These are phyloP conservation scores for Fagopyrum esculentum DNA, from an alignment of 148 eudicot species.

Conservation along the genomic window DNA sequence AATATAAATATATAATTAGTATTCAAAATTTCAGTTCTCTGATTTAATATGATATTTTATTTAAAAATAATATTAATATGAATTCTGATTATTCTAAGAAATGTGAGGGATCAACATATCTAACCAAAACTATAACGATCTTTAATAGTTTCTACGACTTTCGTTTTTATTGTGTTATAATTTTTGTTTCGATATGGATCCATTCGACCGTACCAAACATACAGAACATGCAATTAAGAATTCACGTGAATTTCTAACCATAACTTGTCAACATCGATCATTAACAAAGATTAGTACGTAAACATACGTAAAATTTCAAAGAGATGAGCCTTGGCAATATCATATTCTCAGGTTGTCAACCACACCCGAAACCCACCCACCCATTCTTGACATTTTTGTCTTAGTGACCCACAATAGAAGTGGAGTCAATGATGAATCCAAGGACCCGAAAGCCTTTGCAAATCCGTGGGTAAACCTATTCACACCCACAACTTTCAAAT, in stretches of 20 bases:
- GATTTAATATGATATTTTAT: too few species aligned
- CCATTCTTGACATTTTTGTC: neutral
- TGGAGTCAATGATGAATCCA: slow-evolving; percentile 1
- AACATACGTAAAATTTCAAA: neutral
- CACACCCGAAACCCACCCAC: neutral
- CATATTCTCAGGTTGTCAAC: neutral
- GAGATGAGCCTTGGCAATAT: neutral
- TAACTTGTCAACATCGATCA: neutral
- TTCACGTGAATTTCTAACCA: neutral
- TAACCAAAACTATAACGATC: too few species aligned
- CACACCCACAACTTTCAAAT: neutral
- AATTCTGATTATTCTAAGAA: too few species aligned
- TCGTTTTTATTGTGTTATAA: too few species aligned
- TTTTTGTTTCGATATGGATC: neutral
- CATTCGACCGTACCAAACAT: neutral
- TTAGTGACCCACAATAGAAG: slow-evolving; percentile 1
- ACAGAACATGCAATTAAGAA: neutral
- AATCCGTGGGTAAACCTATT: slow-evolving; percentile 2
- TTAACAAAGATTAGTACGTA: neutral
- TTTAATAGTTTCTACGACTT: too few species aligned
- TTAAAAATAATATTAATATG: too few species aligned
- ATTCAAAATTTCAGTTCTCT: too few species aligned
- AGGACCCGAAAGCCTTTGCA: slow-evolving; percentile 1
- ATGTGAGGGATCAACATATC: too few species aligned
- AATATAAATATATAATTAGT: too few species aligned